Evolutionary conservation across 768 basidiomycete genomes (phyloP), one percentile per base, ranked within the genome.

Genomic region (Hygrocybe punicea): DNA sequence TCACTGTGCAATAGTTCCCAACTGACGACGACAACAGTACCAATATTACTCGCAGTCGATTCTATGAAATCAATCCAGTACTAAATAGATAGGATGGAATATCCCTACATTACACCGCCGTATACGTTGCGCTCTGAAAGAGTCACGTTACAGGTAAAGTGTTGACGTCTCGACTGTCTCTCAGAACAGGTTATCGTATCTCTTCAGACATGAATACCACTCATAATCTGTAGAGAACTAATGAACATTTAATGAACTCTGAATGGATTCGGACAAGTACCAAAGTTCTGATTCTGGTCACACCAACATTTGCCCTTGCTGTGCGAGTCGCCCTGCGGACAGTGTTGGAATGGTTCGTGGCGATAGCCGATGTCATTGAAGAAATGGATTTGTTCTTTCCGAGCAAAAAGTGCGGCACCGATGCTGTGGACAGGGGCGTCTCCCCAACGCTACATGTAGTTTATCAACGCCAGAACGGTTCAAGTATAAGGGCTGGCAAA

Each of bases 31-130:
- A 51, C 17, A 34, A 21, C 64, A 94, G 92, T 95, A 87, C 73
- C 93, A 95, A 78, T 95, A 94, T 68, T 93, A 93, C 70, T 93
- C 91, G 23, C 92, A 95, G 69, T 93, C 89, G 52, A 93, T 93
- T 59, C 65, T 77, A 67, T 93, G 75, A 83, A 47, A 52, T 53
- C 54, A 48, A 8, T 19, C 16, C 16, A 44, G 57, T 57, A 46
- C 23, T 24, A 29, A n/a, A n/a, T 6, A 10, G 17, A 16, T 14
- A 25, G 49, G n/a, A 51, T 36, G 10, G 50, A 34, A 29, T 7
- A 14, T 13, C 25, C 7, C 21, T 33, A n/a, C 29, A 24, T 49
- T 10, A n/a, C 21, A 13, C 23, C 16, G n/a, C n/a, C n/a, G n/a
- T n/a, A n/a, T n/a, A n/a, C n/a, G n/a, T n/a, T n/a, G n/a, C n/a